Conservation (phyloP, 2,329 filamentous ascomycete genomes). For the Akanthomyces dipterigenus region DNA sequence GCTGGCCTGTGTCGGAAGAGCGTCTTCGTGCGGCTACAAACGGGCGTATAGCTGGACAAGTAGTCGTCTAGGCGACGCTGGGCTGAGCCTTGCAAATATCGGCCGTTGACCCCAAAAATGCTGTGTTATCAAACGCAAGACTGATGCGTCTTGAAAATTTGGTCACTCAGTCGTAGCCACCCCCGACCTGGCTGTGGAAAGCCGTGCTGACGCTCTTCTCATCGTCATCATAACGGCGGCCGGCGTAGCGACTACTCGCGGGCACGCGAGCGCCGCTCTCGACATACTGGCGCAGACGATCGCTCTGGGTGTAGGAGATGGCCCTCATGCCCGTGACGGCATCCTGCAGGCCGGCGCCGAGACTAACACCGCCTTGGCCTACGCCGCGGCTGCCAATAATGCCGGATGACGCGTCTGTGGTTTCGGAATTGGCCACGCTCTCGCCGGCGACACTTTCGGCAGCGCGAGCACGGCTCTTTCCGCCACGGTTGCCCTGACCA, state of each 20-base stretch:
- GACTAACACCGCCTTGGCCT: conserved; percentile 80
- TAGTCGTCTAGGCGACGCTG: background rate
- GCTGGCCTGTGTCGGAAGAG: background rate
- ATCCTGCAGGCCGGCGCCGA: conserved; percentile 72
- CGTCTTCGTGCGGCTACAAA: background rate
- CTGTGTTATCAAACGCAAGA: background rate
- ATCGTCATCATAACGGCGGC: conserved; percentile 77
- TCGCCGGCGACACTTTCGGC: conserved; percentile 82
- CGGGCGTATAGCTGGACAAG: background rate
- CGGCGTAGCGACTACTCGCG: conserved; percentile 61
- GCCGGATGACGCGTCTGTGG: conserved; percentile 75
- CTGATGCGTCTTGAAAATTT: background rate
- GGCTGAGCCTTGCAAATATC: background rate
- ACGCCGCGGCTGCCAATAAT: conserved; percentile 68
- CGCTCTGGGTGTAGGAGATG: conserved; percentile 53
- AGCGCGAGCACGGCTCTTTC: conserved; percentile 59
- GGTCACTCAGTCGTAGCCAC: conserved; percentile 44
- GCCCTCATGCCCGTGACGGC: conserved; percentile 58
- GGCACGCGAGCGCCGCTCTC: conserved; percentile 72
- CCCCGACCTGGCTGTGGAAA: conserved; percentile 89
- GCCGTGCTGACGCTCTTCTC: conserved; percentile 94
- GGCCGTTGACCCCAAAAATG: background rate
- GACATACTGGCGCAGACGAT: conserved; percentile 90
- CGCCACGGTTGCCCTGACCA: conserved; percentile 51
- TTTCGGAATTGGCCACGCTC: conserved; percentile 85